Conservation (phyloP, 306 rosid genomes). For the Prunus dulcis region DNA sequence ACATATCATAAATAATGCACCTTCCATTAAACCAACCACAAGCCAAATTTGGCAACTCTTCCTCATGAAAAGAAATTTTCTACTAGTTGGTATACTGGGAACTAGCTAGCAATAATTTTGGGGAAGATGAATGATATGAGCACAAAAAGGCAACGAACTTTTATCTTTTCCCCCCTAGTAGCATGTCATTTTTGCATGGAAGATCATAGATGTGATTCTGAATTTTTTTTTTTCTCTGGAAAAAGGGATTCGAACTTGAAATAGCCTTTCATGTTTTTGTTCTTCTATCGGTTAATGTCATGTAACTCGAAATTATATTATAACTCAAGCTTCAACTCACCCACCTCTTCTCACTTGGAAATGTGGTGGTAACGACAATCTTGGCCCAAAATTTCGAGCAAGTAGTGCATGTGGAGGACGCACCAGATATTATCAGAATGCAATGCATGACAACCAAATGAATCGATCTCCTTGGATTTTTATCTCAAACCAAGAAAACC, state of each 20-base stretch:
- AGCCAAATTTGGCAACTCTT: neutral
- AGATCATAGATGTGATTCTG: neutral
- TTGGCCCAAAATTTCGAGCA: neutral
- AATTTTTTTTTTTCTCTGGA: neutral
- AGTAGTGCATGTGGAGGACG: neutral
- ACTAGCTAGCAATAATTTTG: neutral
- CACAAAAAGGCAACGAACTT: neutral
- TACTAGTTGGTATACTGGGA: neutral
- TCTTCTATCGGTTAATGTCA: neutral
- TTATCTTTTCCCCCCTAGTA: neutral
- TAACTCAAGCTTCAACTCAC: neutral
- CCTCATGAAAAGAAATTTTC: neutral
- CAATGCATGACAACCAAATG: neutral
- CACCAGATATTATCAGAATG: neutral
- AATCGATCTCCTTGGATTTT: neutral
- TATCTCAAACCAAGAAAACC: neutral
- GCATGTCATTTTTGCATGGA: neutral
- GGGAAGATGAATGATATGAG: neutral
- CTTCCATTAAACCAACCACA: neutral
- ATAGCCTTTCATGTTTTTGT: neutral
- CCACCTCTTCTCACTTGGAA: neutral
- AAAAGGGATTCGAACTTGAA: no score
- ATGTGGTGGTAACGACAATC: neutral
- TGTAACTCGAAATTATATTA: neutral
- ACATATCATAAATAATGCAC: slow-evolving; percentile 12